phyloP scores from a whole-genome alignment of 2,329 filamentous ascomycete species.

The Venturia carpophila region DNA sequence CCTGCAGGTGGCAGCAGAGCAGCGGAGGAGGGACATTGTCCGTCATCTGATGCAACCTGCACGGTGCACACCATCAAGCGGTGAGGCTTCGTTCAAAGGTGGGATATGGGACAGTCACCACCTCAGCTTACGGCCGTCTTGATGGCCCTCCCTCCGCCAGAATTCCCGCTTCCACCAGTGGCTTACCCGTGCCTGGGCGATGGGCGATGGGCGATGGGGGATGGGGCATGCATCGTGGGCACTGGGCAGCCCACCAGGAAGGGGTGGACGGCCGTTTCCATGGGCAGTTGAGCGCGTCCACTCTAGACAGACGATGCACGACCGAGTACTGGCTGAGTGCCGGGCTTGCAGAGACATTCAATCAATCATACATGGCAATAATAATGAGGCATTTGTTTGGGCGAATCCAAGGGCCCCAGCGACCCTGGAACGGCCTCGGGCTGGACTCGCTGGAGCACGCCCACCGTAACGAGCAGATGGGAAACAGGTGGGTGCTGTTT shows the following conservation, averaged over 20 bases:
- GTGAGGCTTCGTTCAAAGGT: neutral
- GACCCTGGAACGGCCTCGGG: slow-evolving; percentile 5
- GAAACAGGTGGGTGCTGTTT: no score
- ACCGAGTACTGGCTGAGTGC: no score
- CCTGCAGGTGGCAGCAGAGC: no score
- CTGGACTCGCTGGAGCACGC: neutral
- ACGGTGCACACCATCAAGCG: neutral
- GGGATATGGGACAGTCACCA: neutral
- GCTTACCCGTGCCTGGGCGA: no score
- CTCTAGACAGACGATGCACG: no score
- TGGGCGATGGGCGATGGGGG: no score
- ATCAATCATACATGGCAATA: no score
- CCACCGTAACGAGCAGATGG: no score
- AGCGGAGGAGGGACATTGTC: neutral
- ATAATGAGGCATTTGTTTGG: slow-evolving; percentile 8
- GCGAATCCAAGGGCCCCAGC: neutral
- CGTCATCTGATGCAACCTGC: neutral
- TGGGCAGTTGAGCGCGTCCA: slow-evolving; percentile 1
- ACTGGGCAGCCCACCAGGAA: neutral
- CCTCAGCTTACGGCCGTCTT: no score
- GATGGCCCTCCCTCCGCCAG: neutral
- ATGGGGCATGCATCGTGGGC: no score
- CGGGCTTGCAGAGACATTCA: neutral
- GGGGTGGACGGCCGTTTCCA: neutral
- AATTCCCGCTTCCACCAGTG: no score